Evolutionary conservation across 2,329 filamentous ascomycete genomes (phyloP), one percentile per base, ranked within the genome.

Genomic region (Xylariaceae sp.): DNA sequence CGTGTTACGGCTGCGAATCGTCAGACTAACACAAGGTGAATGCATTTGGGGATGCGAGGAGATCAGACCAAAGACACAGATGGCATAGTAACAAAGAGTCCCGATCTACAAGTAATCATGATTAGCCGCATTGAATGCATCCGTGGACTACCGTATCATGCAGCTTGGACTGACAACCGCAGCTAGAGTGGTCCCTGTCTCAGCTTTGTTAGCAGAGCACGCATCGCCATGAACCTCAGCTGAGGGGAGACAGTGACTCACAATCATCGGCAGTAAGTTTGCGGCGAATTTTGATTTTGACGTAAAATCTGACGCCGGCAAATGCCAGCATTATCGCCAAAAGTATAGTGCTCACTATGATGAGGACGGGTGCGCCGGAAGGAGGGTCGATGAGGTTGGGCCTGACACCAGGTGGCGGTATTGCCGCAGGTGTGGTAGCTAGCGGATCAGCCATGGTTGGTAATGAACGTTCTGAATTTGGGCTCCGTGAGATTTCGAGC

Each of bases 261-360:
- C 29, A 47, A 22, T 47, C 44, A 37, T 47, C 44, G 18, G 44
- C 30, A 37, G n/a, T 47, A 9, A 47, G n/a, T 39, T 47, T 47
- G 30, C 30, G 30, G n/a, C n/a, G 44, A 26, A 47, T 16, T 15
- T 21, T 9, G 4, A 37, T 30, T 37, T 47, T 47, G 30, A 36
- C 44, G 13, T 47, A 47, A 16, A 36, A 36, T 9, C 44, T 36
- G 9, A 47, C 36, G 44, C 44, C 16, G 29, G 44, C 44, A 26
- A 47, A 47, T 21, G 36, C 30, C 7, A 47, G 13, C 44, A 47
- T 47, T 21, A 47, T 47, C 5, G 8, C 29, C 9, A 47, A 8
- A 21, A 47, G 44, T 9, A 18, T 15, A 47, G 44, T 47, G 6
- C 29, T 30, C 18, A 47, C 44, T 13, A 16, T 10, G 16, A 47